Evolutionary conservation across 306 rosid species (phyloP), one percentile per base, ranked within the genome.

Genomic region (Pterocarpus santalinus): DNA sequence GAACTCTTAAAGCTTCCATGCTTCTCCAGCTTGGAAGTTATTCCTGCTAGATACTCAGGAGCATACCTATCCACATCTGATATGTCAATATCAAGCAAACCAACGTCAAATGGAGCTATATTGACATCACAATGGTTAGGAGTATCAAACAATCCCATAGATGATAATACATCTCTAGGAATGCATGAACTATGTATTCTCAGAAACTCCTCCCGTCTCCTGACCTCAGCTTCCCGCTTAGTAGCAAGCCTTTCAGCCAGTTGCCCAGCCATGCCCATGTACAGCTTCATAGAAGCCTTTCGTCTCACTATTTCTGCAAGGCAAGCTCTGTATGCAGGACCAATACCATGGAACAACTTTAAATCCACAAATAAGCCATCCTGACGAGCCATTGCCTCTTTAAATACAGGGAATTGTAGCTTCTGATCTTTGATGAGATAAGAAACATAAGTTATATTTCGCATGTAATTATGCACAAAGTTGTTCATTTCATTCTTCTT

Each of bases 211-310:
- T 92, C 97, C 36, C 98, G 88, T 69, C 85, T 92, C 79, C 90
- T 85, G 14, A 89, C 83, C 83, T 96, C 99, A 72, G 61, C 85
- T 82, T 93, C 99, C 77, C 99, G 90, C 87, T 88, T 96, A 47
- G 87, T 85, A 43, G 98, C 99, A 77, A 96, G 94, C 80, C 80
- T 92, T 89, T 96, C 99, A 84, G 99, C 98, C 87, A 96, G 61
- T 81, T 90, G 97, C 57, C 99, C 99, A n/a, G 99, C 99, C 99
- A 93, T 87, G 70, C 99, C 99, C 99, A 96, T 93, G 91, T 93
- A 92, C 69, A 96, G 92, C 90, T 93, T 96, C 90, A 92, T 87
- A 66, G 91, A 86, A 76, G 99, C 98, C 85, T 93, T 93, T 84
- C 99, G 89, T 86, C 99, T 92, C 72, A 96, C 99, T 34, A 90